Base-by-base conservation (phyloP, 1,284 basidiomycete species). In the Pseudozyma tsukubaensis region DNA sequence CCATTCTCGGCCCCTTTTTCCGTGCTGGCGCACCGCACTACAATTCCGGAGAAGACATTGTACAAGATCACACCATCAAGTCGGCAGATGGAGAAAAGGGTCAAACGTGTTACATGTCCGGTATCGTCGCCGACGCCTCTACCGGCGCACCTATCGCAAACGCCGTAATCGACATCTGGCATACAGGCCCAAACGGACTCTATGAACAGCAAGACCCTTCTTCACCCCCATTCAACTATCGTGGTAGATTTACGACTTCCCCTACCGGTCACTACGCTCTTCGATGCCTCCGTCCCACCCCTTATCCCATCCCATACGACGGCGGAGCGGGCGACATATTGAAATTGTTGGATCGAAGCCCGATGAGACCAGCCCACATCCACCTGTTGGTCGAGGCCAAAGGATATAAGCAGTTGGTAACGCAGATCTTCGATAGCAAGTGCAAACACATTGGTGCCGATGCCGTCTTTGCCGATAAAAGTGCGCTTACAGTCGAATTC, bases 281-380 rank as follows among this genome's bases (percentile, higher is more conserved):
- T 4, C 72, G 82, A 62, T 83, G 81, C 58, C 77, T 86, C 19
- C 70, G 74, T 19, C 85, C 85, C 29, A 85, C 83, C 1, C 72
- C 85, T 3, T 86, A 86, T 73, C 85, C 85, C 0, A 85, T 86
- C 56, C 85, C 85, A 0, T 85, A 78, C 78, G 85, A 86, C 69
- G 71, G 72, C 44, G 66, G 79, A 9, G 84, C 85, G 7, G 85
- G 85, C 19, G 77, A 83, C 54, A 77, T 86, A 10, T 72, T 86
- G 19, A 80, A 72, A 42, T 16, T 85, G 48, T 79, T 86, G 73
- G 85, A 85, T 63, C 64, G 85, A 37, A 82, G 83, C 59, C 85
- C 85, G 9, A 84, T 83, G 74, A 75, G 85, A 32, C 86, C 85
- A 0, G 85, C 85, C 0, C 85, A 86, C 66, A 85, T 86, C 42